A percentile compares a stretch with the other conserved stretches of the same genome.
Conservation (phyloP, 371 early-diverging fungal genomes). For the Rhizopus sp. region DNA sequence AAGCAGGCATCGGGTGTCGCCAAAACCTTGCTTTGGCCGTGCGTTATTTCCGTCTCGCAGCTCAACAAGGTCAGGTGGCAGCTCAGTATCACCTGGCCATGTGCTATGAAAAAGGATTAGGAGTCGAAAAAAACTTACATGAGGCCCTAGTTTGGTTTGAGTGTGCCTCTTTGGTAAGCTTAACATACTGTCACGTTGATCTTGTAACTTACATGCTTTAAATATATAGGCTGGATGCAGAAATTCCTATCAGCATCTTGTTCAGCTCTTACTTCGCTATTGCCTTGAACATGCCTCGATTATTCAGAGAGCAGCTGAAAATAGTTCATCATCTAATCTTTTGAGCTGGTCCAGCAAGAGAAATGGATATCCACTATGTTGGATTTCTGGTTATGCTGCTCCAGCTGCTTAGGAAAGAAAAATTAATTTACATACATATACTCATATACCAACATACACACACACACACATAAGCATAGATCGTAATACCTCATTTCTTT, state of each 20-base stretch:
- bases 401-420: slow-evolving; percentile 24
- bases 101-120: slow-evolving; percentile 62
- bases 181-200: neutral
- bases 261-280: slow-evolving; percentile 45
- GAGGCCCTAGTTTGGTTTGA: slow-evolving; percentile 63
- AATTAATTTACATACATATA: neutral
- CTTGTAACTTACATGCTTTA: neutral
- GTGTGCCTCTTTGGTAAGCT: slow-evolving; percentile 45
- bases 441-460: neutral
- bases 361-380: slow-evolving; percentile 6
- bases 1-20: slow-evolving; percentile 70
- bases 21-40: slow-evolving; percentile 53
- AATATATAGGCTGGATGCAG: slow-evolving; percentile 43
- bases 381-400: slow-evolving; percentile 28
- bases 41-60: slow-evolving; percentile 56
- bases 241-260: slow-evolving; percentile 45
- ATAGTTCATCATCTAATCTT: neutral
- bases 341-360: slow-evolving; percentile 10
- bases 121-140: slow-evolving; percentile 48
- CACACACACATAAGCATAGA: too few relatives aligned
- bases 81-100: slow-evolving; percentile 59
- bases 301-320: slow-evolving; percentile 6
- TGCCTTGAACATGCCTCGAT: slow-evolving; percentile 32
- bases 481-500: neutral
- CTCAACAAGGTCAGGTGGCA: slow-evolving; percentile 55